A percentile compares a stretch with the other conserved stretches of the same genome.
Conservation (phyloP, 495 filamentous ascomycete species). For the Hyaloscypha variabilis region DNA sequence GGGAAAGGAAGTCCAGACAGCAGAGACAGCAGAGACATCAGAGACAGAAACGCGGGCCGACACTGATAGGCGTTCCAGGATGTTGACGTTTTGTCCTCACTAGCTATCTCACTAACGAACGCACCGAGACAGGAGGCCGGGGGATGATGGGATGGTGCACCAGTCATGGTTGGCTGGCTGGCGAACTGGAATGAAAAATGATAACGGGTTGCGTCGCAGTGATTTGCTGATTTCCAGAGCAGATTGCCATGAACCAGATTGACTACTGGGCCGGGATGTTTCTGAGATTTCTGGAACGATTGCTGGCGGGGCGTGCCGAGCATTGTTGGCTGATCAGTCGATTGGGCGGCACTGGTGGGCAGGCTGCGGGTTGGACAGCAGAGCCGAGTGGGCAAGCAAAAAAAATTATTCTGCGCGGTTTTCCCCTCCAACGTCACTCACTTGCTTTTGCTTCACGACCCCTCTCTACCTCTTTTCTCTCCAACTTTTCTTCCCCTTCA, state of each 20-base stretch:
- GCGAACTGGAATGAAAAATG: too few species aligned
- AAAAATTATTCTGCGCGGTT: not conserved
- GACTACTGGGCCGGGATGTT: too few species aligned
- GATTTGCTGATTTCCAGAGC: too few species aligned
- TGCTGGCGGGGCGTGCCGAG: not conserved
- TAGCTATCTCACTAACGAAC: too few species aligned
- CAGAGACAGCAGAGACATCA: too few species aligned
- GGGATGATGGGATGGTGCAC: not conserved
- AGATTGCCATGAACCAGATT: too few species aligned
- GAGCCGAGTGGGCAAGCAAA: not conserved
- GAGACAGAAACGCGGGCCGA: not conserved
- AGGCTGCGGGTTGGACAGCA: not conserved
- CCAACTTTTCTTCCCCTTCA: not conserved
- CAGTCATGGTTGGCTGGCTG: not conserved
- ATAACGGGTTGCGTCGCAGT: too few species aligned
- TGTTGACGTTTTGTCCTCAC: slow-evolving; percentile 1
- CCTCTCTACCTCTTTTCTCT: not conserved
- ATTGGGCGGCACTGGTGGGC: not conserved
- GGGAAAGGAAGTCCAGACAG: too few species aligned
- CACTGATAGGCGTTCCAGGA: slow-evolving; percentile 1
- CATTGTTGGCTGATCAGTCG: not conserved
- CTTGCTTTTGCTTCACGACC: slow-evolving; percentile 16
- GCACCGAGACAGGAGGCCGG: not conserved
- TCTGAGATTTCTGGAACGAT: too few species aligned
- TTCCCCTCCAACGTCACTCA: slow-evolving; percentile 25